These are phyloP conservation scores for Aspergillus melleus DNA, from an alignment of 2,329 filamentous ascomycete genomes.

Conservation along the genomic window DNA sequence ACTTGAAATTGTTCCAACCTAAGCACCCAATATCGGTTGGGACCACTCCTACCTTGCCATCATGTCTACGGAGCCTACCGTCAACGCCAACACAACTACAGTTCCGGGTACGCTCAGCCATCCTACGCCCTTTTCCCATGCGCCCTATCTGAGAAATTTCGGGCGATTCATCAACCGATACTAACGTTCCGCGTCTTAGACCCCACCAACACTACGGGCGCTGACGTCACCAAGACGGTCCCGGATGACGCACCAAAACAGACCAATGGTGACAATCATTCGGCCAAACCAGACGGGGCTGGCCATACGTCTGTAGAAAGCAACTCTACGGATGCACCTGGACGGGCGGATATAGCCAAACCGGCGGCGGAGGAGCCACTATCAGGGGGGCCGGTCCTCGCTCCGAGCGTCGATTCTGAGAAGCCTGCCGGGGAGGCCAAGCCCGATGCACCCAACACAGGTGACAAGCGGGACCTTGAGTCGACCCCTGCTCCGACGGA, in stretches of 20 bases:
- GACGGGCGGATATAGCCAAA: constrained; percentile 11
- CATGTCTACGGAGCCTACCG: constrained; percentile 28
- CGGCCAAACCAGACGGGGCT: constrained; percentile 2
- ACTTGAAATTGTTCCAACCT: constrained; percentile 1
- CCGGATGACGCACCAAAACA: constrained; percentile 3
- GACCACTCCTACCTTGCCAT: constrained; percentile 1
- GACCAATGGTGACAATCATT: constrained; percentile 8
- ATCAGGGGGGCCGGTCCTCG: constrained; percentile 6
- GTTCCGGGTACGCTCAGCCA: constrained; percentile 26
- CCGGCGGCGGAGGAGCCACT: constrained; percentile 11
- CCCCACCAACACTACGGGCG: constrained; percentile 7
- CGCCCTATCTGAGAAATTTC: background rate
- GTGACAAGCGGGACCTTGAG: constrained; percentile 28
- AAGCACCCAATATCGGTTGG: constrained; percentile 4
- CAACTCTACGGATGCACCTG: constrained; percentile 10
- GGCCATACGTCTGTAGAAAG: constrained; percentile 2
- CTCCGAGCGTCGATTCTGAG: constrained; percentile 1
- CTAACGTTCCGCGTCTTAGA: constrained; percentile 20
- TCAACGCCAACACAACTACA: constrained; percentile 12
- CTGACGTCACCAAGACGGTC: constrained; percentile 5
- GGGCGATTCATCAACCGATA: background rate
- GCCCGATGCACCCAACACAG: constrained; percentile 11
- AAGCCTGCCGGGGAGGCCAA: constrained; percentile 11
- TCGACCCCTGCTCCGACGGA: constrained; percentile 5
- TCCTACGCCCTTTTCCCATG: background rate